phyloP scores from a whole-genome alignment of 1,284 basidiomycete genomes.

The Sphaerobolus stellatus region DNA sequence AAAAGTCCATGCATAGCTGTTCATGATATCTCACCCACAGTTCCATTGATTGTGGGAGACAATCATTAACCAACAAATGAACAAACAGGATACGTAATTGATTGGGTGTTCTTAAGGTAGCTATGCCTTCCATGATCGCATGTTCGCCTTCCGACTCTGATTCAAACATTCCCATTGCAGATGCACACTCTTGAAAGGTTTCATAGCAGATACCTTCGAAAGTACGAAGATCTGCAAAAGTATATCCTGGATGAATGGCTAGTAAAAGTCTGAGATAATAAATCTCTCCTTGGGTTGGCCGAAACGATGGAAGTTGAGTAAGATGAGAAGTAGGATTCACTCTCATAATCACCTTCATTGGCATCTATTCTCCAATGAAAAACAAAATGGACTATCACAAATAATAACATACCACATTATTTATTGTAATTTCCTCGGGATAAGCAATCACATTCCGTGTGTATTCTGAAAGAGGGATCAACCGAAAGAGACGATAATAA shows the following conservation, averaged over 20 bases:
- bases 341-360: too few relatives aligned
- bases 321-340: slow-evolving; percentile 29
- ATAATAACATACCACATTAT: too few relatives aligned
- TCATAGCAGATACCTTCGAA: slow-evolving; percentile 19
- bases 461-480: too few relatives aligned
- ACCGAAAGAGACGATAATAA: too few relatives aligned
- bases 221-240: slow-evolving; percentile 25
- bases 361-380: too few relatives aligned
- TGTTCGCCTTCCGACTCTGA: slow-evolving; percentile 23
- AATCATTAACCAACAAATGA: slow-evolving; percentile 22
- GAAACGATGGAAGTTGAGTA: slow-evolving; percentile 25
- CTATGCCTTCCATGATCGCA: slow-evolving; percentile 22
- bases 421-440: too few relatives aligned
- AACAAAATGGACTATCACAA: too few relatives aligned
- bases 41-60: slow-evolving; percentile 11
- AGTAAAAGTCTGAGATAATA: slow-evolving; percentile 35
- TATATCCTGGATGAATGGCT: slow-evolving; percentile 17
- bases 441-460: too few relatives aligned
- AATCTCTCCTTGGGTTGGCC: slow-evolving; percentile 31
- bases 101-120: slow-evolving; percentile 18
- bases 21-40: slow-evolving; percentile 18
- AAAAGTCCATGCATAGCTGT: slow-evolving; percentile 11
- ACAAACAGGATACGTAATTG: too few relatives aligned
- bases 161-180: slow-evolving; percentile 27
- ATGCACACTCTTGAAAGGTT: slow-evolving; percentile 32